A percentile compares a stretch with the other conserved stretches of the same genome.
These are phyloP conservation scores for Tetrahymena malaccensis DNA, from an alignment of 73 alveolate species.

Conservation along the genomic window DNA sequence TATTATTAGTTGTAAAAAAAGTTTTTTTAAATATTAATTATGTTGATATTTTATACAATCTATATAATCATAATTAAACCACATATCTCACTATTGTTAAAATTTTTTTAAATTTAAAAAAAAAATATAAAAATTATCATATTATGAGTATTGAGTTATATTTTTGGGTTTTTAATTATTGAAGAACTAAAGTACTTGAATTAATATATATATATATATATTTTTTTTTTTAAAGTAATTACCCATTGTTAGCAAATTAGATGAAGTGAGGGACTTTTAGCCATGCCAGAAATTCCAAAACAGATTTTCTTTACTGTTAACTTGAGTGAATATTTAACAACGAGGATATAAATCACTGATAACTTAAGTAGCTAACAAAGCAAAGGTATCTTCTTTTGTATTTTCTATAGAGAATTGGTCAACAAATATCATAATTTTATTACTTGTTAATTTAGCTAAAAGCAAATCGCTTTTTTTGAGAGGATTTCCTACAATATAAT, in stretches of 20 bases:
- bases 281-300: background rate
- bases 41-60: no score
- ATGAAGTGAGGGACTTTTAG: background rate
- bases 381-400: background rate
- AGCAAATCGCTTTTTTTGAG: background rate
- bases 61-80: no score
- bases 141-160: no score
- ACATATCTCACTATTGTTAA: no score
- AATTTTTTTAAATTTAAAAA: no score
- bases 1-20: background rate
- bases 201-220: no score
- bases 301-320: background rate
- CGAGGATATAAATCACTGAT: background rate
- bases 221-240: background rate
- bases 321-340: background rate
- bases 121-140: no score
- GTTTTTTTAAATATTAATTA: no score
- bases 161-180: no score
- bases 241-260: background rate
- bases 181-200: no score
- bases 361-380: background rate
- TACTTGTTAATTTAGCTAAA: background rate
- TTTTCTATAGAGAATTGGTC: background rate
- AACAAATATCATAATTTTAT: background rate
- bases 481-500: background rate